These are phyloP conservation scores for Xerocomus minutiporus DNA, from an alignment of 1,284 basidiomycete species.

Conservation along the genomic window DNA sequence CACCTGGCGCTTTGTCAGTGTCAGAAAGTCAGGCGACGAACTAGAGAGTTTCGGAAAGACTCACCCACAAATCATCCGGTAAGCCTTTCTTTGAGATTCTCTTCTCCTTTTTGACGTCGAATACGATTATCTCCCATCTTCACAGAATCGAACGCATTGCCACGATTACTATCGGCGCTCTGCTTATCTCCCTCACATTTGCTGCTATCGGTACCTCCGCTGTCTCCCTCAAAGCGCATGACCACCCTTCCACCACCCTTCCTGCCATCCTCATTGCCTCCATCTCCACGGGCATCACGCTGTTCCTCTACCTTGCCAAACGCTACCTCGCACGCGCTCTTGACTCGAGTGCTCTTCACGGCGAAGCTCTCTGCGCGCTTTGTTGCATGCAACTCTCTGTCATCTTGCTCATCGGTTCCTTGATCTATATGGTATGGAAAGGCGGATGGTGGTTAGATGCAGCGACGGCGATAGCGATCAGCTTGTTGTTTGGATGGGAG, in stretches of 20 bases:
- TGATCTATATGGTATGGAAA: constrained; percentile 26
- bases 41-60: constrained; percentile 14
- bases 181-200: constrained; percentile 37
- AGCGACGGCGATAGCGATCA: constrained; percentile 39
- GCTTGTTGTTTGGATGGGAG: constrained; percentile 41
- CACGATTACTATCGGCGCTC: constrained; percentile 35
- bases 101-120: neutral
- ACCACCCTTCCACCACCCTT: constrained; percentile 37
- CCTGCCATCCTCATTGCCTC: constrained; percentile 41
- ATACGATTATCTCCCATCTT: neutral
- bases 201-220: constrained; percentile 36
- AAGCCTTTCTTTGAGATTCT: neutral
- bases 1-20: constrained; percentile 40
- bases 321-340: constrained; percentile 41
- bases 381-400: constrained; percentile 35
- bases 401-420: constrained; percentile 35
- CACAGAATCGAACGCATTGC: constrained; percentile 39
- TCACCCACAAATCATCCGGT: constrained; percentile 30
- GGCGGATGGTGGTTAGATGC: constrained; percentile 48
- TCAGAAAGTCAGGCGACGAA: constrained; percentile 35
- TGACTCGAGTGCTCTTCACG: constrained; percentile 41
- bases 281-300: constrained; percentile 36
- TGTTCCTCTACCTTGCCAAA: constrained; percentile 42
- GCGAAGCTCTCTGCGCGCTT: constrained; percentile 39
- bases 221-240: constrained; percentile 32